Percentiles rank a stretch among this genome's conserved stretches.
Conservation (phyloP, 148 eudicot species). For the Cornus kousa region DNA sequence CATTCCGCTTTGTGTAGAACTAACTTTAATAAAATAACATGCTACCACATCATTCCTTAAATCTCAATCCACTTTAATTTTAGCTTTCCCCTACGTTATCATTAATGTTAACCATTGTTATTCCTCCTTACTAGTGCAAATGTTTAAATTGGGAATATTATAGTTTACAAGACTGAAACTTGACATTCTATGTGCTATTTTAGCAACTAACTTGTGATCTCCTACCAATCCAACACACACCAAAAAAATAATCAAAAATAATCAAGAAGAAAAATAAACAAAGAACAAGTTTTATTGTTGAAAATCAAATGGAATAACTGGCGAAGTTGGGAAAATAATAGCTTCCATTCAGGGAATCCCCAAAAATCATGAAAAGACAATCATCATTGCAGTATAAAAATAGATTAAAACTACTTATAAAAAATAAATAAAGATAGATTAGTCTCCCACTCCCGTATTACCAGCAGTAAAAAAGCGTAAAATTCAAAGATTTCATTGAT, state of each 20-base stretch:
- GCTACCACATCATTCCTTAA: too few species aligned
- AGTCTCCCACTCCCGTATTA: neutral
- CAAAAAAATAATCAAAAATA: neutral
- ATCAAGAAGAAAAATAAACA: neutral
- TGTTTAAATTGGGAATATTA: too few species aligned
- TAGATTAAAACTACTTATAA: neutral
- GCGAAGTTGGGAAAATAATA: neutral
- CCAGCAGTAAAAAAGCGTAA: neutral
- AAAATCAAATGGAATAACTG: neutral
- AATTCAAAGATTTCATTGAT: neutral
- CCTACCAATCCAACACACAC: neutral
- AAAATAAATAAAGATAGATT: neutral
- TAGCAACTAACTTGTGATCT: neutral
- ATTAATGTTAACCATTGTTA: too few species aligned
- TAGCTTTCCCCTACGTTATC: too few species aligned
- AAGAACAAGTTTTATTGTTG: neutral
- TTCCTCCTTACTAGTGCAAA: too few species aligned
- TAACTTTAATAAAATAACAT: too few species aligned
- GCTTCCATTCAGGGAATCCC: neutral
- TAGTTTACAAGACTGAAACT: too few species aligned
- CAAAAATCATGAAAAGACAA: neutral
- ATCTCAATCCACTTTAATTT: too few species aligned
- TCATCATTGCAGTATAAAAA: neutral
- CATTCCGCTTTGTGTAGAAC: too few species aligned
- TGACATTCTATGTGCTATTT: too few species aligned